Evolutionary conservation across 2,329 filamentous ascomycete genomes (phyloP).

Genomic region (Talaromyces atroroseus): DNA sequence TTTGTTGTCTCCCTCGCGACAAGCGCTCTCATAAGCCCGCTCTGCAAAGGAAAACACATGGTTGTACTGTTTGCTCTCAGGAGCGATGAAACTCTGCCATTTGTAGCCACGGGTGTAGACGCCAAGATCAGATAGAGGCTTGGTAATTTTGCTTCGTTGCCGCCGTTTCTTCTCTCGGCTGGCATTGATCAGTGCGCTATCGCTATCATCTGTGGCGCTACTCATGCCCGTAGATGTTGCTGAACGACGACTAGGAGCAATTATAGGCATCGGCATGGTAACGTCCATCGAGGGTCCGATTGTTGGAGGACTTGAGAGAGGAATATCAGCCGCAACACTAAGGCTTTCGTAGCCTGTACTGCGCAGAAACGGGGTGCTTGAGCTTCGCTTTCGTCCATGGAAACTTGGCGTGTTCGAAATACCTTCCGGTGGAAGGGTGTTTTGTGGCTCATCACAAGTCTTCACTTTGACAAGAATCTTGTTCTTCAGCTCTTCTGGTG

Average conservation of each 20-base stretch:
- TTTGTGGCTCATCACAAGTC: slow-evolving; percentile 57
- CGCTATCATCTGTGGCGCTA: slow-evolving; percentile 72
- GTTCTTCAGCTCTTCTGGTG: slow-evolving; percentile 76
- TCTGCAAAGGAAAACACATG: slow-evolving; percentile 96
- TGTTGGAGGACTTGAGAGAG: slow-evolving; percentile 50
- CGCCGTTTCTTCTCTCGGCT: slow-evolving; percentile 53
- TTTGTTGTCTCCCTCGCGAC: slow-evolving; percentile 69
- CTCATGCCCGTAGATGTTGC: slow-evolving; percentile 49
- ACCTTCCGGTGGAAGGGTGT: slow-evolving; percentile 24
- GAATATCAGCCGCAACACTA: slow-evolving; percentile 43
- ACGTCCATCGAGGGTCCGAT: slow-evolving; percentile 47
- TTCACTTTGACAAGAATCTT: slow-evolving; percentile 94
- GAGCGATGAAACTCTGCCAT: slow-evolving; percentile 71
- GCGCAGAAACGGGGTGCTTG: slow-evolving; percentile 70
- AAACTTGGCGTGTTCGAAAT: slow-evolving; percentile 22
- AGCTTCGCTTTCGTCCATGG: slow-evolving; percentile 55
- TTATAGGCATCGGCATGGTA: slow-evolving; percentile 27
- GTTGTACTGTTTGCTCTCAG: slow-evolving; percentile 80
- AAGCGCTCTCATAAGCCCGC: slow-evolving; percentile 75
- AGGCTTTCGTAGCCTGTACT: slow-evolving; percentile 57
- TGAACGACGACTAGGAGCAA: slow-evolving; percentile 45
- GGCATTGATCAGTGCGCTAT: slow-evolving; percentile 51
- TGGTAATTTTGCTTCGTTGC: slow-evolving; percentile 73
- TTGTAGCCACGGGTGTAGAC: slow-evolving; percentile 75
- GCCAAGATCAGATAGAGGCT: slow-evolving; percentile 75